These are phyloP conservation scores for Verticillium alfalfae DNA, from an alignment of 2,329 filamentous ascomycete species.

Conservation along the genomic window DNA sequence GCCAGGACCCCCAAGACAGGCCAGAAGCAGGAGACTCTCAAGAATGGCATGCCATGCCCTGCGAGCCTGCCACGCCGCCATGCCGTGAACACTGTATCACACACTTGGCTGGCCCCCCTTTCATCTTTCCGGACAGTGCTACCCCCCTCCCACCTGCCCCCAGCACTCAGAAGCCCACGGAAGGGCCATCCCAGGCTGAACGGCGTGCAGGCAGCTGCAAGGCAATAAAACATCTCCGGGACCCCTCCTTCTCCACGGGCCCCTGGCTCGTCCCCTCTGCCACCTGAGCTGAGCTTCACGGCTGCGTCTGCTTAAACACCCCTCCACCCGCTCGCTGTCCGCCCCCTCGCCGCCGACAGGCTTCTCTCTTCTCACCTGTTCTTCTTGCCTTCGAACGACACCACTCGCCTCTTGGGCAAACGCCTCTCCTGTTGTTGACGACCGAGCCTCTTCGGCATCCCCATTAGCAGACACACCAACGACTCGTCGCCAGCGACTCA, in stretches of 20 bases:
- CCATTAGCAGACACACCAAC: background rate
- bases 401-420: background rate
- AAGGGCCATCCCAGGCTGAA: background rate
- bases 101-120: slow-evolving; percentile 1
- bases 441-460: background rate
- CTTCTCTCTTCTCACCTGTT: background rate
- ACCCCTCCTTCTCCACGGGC: slow-evolving; percentile 4
- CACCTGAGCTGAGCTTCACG: background rate
- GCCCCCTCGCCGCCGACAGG: background rate
- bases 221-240: slow-evolving; percentile 1
- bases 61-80: slow-evolving; percentile 18
- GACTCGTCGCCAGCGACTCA: background rate
- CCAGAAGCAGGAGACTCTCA: background rate
- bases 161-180: background rate
- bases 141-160: background rate
- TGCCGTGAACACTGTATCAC: slow-evolving; percentile 4
- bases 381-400: background rate
- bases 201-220: background rate
- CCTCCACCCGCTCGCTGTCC: background rate
- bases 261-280: background rate
- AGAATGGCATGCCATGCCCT: background rate
- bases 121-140: background rate
- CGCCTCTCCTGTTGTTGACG: background rate
- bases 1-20: background rate
- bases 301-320: background rate